Conservation (phyloP, 768 basidiomycete genomes). For the Rhizopogon vesiculosus region DNA sequence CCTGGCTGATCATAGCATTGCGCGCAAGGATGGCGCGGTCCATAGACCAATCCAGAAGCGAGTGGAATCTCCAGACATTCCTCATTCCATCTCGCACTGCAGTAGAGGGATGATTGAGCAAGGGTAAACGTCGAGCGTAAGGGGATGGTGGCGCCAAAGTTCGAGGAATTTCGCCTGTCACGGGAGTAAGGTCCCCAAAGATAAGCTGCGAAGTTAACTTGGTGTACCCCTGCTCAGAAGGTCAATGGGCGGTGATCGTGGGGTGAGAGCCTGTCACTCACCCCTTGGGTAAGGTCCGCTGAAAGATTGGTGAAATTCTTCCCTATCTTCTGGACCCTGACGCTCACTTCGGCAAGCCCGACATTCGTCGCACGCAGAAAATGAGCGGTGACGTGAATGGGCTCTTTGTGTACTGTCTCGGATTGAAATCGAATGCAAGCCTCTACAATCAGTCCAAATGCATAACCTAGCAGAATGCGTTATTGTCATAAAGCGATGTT, state of each 20-base stretch:
- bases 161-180: conserved; percentile 5
- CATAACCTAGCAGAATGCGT: conserved; percentile 41
- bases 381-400: conserved; percentile 57
- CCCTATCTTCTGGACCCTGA: conserved; percentile 45
- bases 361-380: conserved; percentile 43
- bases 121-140: conserved; percentile 56
- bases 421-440: conserved; percentile 51
- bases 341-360: conserved; percentile 40
- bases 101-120: conserved; percentile 48
- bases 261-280: conserved; percentile 20
- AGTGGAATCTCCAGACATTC: conserved; percentile 31
- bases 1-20: conserved; percentile 33
- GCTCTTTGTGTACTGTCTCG: conserved; percentile 44
- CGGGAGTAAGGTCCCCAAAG: conserved; percentile 43
- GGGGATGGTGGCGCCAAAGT: conserved; percentile 46
- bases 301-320: conserved; percentile 51
- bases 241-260: neutral
- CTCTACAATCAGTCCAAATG: conserved; percentile 49
- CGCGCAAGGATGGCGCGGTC: conserved; percentile 37
- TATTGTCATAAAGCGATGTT: neutral
- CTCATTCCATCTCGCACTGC: conserved; percentile 21
- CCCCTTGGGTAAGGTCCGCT: conserved; percentile 57
- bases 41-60: conserved; percentile 30
- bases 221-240: conserved; percentile 33
- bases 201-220: conserved; percentile 52